Base-by-base conservation (phyloP, 2,329 filamentous ascomycete species). In the Gliomastix tumulicola region DNA sequence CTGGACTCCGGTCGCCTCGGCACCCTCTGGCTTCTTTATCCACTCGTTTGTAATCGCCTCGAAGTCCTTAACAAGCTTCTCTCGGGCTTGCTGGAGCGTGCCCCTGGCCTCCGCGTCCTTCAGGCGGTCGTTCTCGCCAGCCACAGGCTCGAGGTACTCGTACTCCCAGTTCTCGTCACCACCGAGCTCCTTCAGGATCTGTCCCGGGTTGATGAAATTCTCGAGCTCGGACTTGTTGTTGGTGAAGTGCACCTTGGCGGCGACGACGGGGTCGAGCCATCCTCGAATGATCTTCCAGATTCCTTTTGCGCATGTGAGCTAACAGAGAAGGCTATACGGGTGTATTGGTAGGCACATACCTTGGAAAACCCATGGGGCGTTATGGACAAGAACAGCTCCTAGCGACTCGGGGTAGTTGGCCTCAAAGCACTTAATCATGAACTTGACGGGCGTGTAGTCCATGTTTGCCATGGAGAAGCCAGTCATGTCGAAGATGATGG, bases 351-450 rank as follows among this genome's bases (percentile, higher is more conserved):
- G 51, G 54, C 17, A 60, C 69, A 38, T 60, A 82, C 86, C 83
- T 68, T 94, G 89, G 66, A 98, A 98, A 32, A 98, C 68, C 92
- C 92, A 98, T 4, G 92, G 92, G 1, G 92, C 82, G 59, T 95
- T 95, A 69, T 98, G 92, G 25, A 98, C 87, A 32, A 97, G 74
- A 4, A 97, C 87, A 3, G 84, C 75, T 20, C 90, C 92, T 2
- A 98, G 72, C 33, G 80, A 90, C 60, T 98, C 92, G 1, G 92
- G 92, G 50, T 97, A 98, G 58, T 98, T 97, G 41, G 92, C 92
- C 65, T 98, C 92, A 55, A 98, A 98, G 60, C 89, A 95, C 62
- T 95, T 94, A 61, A 98, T 96, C 84, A 98, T 96, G 65, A 97
- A 98, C 54, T 95, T 98, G 39, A 98, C 87, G 2, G 92, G 90